These are phyloP conservation scores for Aspergillus quadrilineatus DNA, from an alignment of 2,329 filamentous ascomycete genomes.

Conservation along the genomic window DNA sequence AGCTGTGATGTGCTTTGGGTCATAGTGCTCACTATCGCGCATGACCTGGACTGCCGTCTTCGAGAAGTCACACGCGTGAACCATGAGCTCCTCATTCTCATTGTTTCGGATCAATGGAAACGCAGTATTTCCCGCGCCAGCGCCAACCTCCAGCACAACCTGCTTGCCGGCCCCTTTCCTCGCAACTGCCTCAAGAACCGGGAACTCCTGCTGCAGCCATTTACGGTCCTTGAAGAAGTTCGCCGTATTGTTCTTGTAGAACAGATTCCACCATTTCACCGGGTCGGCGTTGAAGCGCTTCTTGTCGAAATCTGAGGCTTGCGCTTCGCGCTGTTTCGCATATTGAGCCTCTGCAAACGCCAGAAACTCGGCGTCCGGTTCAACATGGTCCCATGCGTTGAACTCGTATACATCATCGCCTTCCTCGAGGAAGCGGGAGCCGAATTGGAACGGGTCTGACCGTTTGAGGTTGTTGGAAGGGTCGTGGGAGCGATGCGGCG, in stretches of 20 bases:
- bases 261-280: slow-evolving; percentile 95
- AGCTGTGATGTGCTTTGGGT: slow-evolving; percentile 70
- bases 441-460: slow-evolving; percentile 92
- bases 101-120: slow-evolving; percentile 87
- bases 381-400: slow-evolving; percentile 98
- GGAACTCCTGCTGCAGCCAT: slow-evolving; percentile 96
- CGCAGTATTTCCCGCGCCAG: slow-evolving; percentile 92
- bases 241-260: slow-evolving; percentile 95
- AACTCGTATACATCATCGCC: slow-evolving; percentile 91
- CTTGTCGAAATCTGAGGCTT: slow-evolving; percentile 91
- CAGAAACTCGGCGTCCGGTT: slow-evolving; percentile 84
- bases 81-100: slow-evolving; percentile 73
- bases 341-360: slow-evolving; percentile 84
- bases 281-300: slow-evolving; percentile 84
- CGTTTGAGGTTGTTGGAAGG: slow-evolving; percentile 77
- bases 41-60: slow-evolving; percentile 94
- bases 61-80: slow-evolving; percentile 95
- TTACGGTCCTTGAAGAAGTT: slow-evolving; percentile 99
- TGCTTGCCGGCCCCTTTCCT: slow-evolving; percentile 66
- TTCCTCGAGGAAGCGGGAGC: slow-evolving; percentile 78
- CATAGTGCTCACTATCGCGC: slow-evolving; percentile 73
- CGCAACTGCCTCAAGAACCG: slow-evolving; percentile 75
- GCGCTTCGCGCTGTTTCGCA: slow-evolving; percentile 76
- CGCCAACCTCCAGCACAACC: slow-evolving; percentile 83
- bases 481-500: slow-evolving; percentile 66